Evolutionary conservation across 768 basidiomycete species (phyloP).

Genomic region (Tulasnella sp.): DNA sequence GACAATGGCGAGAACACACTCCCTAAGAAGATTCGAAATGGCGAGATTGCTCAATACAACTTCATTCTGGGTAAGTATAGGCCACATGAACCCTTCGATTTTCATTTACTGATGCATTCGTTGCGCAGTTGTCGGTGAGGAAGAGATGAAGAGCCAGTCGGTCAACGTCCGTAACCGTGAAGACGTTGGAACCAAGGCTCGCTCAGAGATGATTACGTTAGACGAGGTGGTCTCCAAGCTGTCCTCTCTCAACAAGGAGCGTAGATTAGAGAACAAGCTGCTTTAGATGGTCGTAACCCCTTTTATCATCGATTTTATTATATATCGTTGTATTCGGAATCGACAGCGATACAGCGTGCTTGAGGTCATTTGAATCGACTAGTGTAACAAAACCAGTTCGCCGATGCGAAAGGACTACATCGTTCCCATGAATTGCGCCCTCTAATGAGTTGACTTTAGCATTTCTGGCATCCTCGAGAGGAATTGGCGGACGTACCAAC

Average conservation of each 20-base stretch:
- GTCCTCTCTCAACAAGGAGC: conserved; percentile 60
- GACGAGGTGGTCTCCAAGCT: conserved; percentile 69
- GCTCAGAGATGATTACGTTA: conserved; percentile 66
- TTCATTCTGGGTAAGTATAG: conserved; percentile 79
- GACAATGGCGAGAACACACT: conserved; percentile 91
- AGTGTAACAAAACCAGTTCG: neutral
- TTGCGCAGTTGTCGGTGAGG: conserved; percentile 82
- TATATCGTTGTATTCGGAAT: neutral
- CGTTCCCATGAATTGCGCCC: conserved; percentile 24
- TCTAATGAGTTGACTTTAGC: neutral
- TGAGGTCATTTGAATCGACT: neutral
- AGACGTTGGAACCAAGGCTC: conserved; percentile 80
- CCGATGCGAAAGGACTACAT: neutral
- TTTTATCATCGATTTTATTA: conserved; percentile 7
- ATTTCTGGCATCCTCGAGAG: neutral
- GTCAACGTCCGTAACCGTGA: conserved; percentile 97
- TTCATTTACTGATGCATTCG: conserved; percentile 16
- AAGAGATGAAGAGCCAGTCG: conserved; percentile 77
- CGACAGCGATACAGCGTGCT: neutral
- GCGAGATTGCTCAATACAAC: conserved; percentile 96
- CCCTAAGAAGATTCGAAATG: conserved; percentile 95
- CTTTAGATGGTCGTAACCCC: neutral
- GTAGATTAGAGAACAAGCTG: conserved; percentile 50
- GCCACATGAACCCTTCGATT: neutral
- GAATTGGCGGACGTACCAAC: conserved; percentile 49